These are phyloP conservation scores for Aristolochia fimbriata DNA, from an alignment of 164 flowering plant species.

Conservation along the genomic window DNA sequence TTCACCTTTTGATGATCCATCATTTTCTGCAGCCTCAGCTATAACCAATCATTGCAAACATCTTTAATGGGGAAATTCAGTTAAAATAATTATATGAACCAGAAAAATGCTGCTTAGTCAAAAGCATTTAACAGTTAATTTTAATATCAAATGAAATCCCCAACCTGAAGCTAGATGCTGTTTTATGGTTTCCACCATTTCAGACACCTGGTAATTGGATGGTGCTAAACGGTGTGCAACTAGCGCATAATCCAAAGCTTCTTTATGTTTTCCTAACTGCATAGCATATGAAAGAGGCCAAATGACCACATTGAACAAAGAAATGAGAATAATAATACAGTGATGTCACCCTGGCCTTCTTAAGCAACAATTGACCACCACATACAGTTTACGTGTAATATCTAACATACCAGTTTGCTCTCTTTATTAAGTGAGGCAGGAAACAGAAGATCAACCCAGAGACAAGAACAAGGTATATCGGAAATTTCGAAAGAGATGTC, in stretches of 20 bases:
- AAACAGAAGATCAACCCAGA: too few relatives aligned
- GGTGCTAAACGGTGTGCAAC: constrained; percentile 63
- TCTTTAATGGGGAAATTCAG: neutral
- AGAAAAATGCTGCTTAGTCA: neutral
- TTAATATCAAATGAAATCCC: neutral
- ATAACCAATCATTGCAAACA: neutral
- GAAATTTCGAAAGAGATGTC: neutral
- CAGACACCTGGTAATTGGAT: constrained; percentile 47
- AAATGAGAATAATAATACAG: too few relatives aligned
- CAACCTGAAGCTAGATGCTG: constrained; percentile 64
- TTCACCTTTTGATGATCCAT: constrained; percentile 38
- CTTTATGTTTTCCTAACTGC: constrained; percentile 73
- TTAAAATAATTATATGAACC: neutral
- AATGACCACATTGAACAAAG: too few relatives aligned
- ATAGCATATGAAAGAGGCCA: constrained; percentile 1
- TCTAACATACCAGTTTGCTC: too few relatives aligned
- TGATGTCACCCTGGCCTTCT: too few relatives aligned
- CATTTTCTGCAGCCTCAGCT: constrained; percentile 66
- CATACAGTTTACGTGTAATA: too few relatives aligned
- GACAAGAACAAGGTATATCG: neutral
- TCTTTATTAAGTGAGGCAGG: too few relatives aligned
- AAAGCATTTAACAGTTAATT: neutral
- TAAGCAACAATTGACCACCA: too few relatives aligned
- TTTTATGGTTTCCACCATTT: constrained; percentile 47
- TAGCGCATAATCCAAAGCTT: constrained; percentile 73